These are phyloP conservation scores for Tylopilus balloui DNA, from an alignment of 768 basidiomycete species.

Conservation along the genomic window DNA sequence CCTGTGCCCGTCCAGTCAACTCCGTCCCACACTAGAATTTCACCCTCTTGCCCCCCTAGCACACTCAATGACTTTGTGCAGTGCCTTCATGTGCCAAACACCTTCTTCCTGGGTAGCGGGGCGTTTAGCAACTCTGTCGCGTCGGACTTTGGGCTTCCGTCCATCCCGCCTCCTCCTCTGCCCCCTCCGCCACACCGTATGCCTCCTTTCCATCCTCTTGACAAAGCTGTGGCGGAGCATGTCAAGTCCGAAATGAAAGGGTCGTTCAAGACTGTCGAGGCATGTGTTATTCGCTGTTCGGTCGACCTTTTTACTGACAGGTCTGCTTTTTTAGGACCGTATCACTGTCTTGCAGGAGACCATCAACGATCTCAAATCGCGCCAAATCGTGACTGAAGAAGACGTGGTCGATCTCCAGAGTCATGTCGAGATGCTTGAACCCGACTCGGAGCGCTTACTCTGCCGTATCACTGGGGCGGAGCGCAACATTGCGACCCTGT, in stretches of 20 bases:
- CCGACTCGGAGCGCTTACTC: conserved; percentile 30
- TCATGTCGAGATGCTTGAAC: conserved; percentile 38
- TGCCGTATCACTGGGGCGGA: conserved; percentile 26
- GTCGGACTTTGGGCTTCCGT: conserved; percentile 16
- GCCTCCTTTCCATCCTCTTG: conserved; percentile 11
- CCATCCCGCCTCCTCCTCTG: conserved; percentile 10
- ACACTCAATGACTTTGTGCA: conserved; percentile 15
- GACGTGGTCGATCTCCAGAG: conserved; percentile 33
- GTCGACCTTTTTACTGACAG: neutral
- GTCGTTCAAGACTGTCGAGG: conserved; percentile 23
- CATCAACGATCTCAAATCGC: conserved; percentile 19
- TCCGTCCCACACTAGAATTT: conserved; percentile 10
- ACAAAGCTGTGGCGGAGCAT: conserved; percentile 17
- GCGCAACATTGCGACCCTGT: conserved; percentile 30
- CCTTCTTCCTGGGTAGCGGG: conserved; percentile 15
- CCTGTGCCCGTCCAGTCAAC: conserved; percentile 1
- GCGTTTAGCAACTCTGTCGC: conserved; percentile 20
- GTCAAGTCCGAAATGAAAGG: conserved; percentile 22
- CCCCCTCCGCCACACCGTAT: conserved; percentile 8
- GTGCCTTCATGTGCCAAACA: conserved; percentile 15
- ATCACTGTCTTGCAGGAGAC: conserved; percentile 20
- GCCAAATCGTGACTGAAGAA: conserved; percentile 25
- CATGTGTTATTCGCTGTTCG: neutral
- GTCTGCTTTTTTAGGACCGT: conserved; percentile 19
- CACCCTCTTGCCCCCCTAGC: conserved; percentile 8